These are phyloP conservation scores for Aspergillus campestris DNA, from an alignment of 495 filamentous ascomycete genomes.

Conservation along the genomic window DNA sequence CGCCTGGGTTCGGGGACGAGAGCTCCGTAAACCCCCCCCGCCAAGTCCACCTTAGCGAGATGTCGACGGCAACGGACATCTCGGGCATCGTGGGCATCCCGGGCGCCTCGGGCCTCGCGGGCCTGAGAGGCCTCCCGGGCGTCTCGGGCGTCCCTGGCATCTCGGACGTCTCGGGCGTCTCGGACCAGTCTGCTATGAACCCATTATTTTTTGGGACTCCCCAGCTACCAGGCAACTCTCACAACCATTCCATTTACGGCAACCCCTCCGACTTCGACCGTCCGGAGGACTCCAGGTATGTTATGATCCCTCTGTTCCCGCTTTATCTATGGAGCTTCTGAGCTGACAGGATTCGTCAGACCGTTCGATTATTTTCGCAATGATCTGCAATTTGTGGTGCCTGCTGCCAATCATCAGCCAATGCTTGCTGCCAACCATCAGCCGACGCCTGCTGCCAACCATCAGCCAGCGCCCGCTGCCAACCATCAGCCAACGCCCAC, in stretches of 20 bases:
- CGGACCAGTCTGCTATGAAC: constrained; percentile 32
- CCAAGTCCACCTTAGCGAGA: too few relatives aligned
- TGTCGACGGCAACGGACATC: too few relatives aligned
- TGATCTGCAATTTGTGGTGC: constrained; percentile 10
- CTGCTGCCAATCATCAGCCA: constrained; percentile 13
- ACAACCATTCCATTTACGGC: constrained; percentile 24
- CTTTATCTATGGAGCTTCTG: not conserved
- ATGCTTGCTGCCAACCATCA: not conserved
- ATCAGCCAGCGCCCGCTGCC: constrained; percentile 8
- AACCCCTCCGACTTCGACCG: constrained; percentile 21
- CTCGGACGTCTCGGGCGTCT: constrained; percentile 9
- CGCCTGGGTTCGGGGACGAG: constrained; percentile 19
- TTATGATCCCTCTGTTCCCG: not conserved
- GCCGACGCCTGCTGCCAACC: constrained; percentile 3
- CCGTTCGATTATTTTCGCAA: constrained; percentile 26
- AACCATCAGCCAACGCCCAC: constrained; percentile 3
- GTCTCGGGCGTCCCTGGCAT: constrained; percentile 6
- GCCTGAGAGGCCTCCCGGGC: too few relatives aligned
- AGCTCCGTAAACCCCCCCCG: constrained; percentile 11
- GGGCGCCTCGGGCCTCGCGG: too few relatives aligned
- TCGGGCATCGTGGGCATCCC: too few relatives aligned
- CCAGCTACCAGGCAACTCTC: constrained; percentile 13
- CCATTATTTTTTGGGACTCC: constrained; percentile 30
- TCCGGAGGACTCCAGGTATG: constrained; percentile 21
- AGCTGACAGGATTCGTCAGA: constrained; percentile 4